These are phyloP conservation scores for Nitzschia inconspicua DNA, from an alignment of 108 stramenopile genomes.

Conservation along the genomic window DNA sequence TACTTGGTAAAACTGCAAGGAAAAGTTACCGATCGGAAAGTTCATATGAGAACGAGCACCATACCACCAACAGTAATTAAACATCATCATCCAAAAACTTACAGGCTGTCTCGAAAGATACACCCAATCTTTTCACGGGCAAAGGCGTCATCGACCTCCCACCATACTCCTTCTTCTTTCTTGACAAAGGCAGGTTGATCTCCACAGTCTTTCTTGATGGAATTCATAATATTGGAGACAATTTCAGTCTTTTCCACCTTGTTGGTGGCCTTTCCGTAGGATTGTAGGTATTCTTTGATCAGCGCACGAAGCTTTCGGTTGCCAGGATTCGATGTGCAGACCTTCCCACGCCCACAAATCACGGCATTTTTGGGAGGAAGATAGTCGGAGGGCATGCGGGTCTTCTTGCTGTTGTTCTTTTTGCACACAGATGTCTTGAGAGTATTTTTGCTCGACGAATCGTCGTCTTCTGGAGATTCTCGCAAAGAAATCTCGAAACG, in stretches of 20 bases:
- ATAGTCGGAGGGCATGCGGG: slow-evolving; percentile 5
- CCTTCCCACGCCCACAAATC: slow-evolving; percentile 17
- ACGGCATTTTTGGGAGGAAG: slow-evolving; percentile 13
- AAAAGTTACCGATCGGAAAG: too few relatives aligned
- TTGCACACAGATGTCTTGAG: too few relatives aligned
- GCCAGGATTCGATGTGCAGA: slow-evolving; percentile 13
- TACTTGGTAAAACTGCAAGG: slow-evolving; percentile 13
- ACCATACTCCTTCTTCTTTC: slow-evolving; percentile 24
- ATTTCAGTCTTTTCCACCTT: slow-evolving; percentile 25
- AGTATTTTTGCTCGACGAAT: too few relatives aligned
- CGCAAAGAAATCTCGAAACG: too few relatives aligned
- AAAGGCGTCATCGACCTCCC: slow-evolving; percentile 24
- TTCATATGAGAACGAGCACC: too few relatives aligned
- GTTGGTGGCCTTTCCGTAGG: slow-evolving; percentile 8
- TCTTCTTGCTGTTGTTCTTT: slow-evolving; percentile 10
- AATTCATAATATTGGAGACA: slow-evolving; percentile 15
- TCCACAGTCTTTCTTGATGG: slow-evolving; percentile 4
- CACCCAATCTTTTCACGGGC: slow-evolving; percentile 31
- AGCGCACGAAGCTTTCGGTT: slow-evolving; percentile 10
- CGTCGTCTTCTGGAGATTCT: too few relatives aligned
- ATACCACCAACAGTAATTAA: too few relatives aligned
- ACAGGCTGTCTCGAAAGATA: slow-evolving; percentile 19
- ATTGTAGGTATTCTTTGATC: slow-evolving; percentile 12
- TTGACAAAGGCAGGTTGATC: slow-evolving; percentile 20
- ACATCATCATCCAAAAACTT: too few relatives aligned